Evolutionary conservation across 768 basidiomycete genomes (phyloP).

Genomic region (Lentinula edodes): DNA sequence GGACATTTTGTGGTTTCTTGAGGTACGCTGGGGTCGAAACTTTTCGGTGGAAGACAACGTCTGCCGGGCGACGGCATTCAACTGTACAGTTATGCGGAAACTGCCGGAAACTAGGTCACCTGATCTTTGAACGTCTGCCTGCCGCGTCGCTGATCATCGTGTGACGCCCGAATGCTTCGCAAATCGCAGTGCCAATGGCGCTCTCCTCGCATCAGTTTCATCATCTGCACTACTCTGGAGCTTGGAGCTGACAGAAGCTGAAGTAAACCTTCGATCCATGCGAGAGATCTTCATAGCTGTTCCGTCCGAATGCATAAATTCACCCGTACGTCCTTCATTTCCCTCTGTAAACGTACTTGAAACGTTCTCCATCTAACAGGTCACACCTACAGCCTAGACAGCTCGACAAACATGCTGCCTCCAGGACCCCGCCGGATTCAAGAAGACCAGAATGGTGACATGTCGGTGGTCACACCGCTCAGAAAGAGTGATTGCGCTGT

Average conservation of each 20-base stretch:
- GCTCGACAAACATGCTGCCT: neutral
- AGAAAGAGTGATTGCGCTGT: neutral
- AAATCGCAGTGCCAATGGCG: too few relatives aligned
- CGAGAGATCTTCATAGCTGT: neutral
- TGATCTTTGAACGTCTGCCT: neutral
- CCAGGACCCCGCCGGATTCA: neutral
- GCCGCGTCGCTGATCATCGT: neutral
- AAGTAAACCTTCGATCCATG: neutral
- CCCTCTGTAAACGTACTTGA: neutral
- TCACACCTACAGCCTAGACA: neutral
- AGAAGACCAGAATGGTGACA: neutral
- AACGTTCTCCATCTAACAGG: neutral
- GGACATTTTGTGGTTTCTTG: conserved; percentile 1
- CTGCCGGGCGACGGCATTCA: neutral
- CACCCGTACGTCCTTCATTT: neutral
- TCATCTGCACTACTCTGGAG: neutral
- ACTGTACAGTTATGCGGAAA: neutral
- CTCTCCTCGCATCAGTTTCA: too few relatives aligned
- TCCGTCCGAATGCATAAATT: neutral
- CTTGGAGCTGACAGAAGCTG: neutral
- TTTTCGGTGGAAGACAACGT: neutral
- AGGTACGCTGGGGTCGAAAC: neutral
- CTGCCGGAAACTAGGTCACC: neutral
- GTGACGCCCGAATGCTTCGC: neutral
- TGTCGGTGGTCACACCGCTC: neutral